Conservation (phyloP, 805 yeast species). For the Yamadazyma olivae region DNA sequence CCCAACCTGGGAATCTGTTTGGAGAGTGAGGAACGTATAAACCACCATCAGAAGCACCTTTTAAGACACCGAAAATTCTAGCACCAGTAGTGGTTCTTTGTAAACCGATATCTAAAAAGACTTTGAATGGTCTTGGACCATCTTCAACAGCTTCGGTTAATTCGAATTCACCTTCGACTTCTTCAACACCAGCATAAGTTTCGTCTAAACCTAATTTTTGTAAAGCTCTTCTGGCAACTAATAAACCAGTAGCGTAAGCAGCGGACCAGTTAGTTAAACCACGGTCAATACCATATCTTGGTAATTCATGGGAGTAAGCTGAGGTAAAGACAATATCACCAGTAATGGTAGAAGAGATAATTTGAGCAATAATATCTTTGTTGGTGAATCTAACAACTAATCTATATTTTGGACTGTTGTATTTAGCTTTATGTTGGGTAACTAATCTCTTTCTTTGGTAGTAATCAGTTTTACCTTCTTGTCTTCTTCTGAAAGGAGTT, state of each 20-base stretch:
- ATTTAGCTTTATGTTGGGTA: conserved; percentile 99
- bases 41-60: conserved; percentile 99
- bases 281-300: conserved; percentile 94
- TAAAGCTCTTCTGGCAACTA: conserved; percentile 98
- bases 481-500: conserved; percentile 99
- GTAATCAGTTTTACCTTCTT: conserved; percentile 99
- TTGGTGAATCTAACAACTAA: conserved; percentile 99
- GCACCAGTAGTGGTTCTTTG: conserved; percentile 99
- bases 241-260: conserved; percentile 98
- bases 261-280: conserved; percentile 99
- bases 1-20: conserved; percentile 99
- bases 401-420: conserved; percentile 99
- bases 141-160: conserved; percentile 99
- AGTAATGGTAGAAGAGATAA: conserved; percentile 92
- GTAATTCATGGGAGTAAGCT: conserved; percentile 99
- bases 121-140: conserved; percentile 99
- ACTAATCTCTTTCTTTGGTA: conserved; percentile 99
- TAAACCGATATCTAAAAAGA: conserved; percentile 97
- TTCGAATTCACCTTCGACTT: conserved; percentile 98
- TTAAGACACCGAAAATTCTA: conserved; percentile 97
- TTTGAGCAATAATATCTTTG: conserved; percentile 98
- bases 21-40: conserved; percentile 98
- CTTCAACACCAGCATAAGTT: conserved; percentile 98
- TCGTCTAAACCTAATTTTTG: conserved; percentile 97
- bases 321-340: conserved; percentile 96